A percentile compares a stretch with the other conserved stretches of the same genome.
Evolutionary conservation across 768 basidiomycete species (phyloP).

Genomic region (Clitopilus passeckerianus): DNA sequence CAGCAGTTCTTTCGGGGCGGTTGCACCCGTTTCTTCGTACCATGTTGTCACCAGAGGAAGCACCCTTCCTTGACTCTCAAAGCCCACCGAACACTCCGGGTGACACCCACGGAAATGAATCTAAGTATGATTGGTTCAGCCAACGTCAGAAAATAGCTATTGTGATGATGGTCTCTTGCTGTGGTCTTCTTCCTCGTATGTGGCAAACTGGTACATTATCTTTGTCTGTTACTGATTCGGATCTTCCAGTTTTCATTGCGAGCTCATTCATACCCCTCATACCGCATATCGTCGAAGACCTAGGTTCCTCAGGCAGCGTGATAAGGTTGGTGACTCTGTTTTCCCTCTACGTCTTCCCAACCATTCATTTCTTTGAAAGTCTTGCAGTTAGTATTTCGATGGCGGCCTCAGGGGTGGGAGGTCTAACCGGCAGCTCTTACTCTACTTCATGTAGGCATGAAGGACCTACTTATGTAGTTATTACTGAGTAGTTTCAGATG

Average conservation of each 20-base stretch:
- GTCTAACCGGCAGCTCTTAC: not conserved
- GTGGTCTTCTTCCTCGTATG: constrained; percentile 46
- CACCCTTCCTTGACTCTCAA: not conserved
- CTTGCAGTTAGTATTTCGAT: not conserved
- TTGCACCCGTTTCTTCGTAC: not conserved
- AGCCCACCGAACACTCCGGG: not conserved
- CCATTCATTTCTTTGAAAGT: not conserved
- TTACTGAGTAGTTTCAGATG: constrained; percentile 31
- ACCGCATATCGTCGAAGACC: constrained; percentile 49
- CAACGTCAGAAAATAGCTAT: constrained; percentile 36
- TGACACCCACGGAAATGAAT: not conserved
- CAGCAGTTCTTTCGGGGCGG: not conserved
- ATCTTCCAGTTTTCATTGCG: constrained; percentile 41
- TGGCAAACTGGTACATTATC: not conserved
- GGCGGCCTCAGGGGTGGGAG: not conserved
- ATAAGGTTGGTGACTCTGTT: constrained; percentile 31
- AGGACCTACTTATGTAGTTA: not conserved
- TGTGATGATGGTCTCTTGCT: constrained; percentile 40
- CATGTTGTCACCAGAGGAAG: not conserved
- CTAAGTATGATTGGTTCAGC: constrained; percentile 43
- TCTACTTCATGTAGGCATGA: not conserved
- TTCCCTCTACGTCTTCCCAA: not conserved
- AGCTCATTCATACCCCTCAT: constrained; percentile 56
- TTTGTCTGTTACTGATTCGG: not conserved
- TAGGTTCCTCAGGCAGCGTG: constrained; percentile 37